phyloP scores from a whole-genome alignment of 148 eudicot species.

The Vaccinium vitisidaea region DNA sequence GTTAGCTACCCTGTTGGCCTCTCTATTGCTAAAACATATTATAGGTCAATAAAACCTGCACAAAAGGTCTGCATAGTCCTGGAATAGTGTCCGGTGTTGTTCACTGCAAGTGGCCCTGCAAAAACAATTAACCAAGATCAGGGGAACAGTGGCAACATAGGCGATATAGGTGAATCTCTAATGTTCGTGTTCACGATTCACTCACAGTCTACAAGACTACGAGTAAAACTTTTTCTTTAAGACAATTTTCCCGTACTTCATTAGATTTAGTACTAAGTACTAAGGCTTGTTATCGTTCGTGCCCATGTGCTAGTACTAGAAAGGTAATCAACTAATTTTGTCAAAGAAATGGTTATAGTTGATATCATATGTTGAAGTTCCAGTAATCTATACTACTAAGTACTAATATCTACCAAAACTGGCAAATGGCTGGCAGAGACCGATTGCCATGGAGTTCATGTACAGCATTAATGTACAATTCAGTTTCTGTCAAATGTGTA shows the following conservation, averaged over 20 bases:
- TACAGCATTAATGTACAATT: background rate
- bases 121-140: conserved; percentile 1
- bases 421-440: background rate
- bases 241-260: background rate
- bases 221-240: background rate
- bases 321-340: background rate
- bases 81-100: background rate
- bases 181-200: background rate
- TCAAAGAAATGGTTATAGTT: background rate
- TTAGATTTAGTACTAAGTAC: background rate
- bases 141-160: background rate
- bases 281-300: background rate
- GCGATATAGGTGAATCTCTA: background rate
- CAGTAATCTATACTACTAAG: background rate
- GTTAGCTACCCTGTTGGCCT: background rate
- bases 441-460: background rate
- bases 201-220: background rate
- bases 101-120: conserved; percentile 1
- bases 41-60: background rate
- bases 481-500: background rate
- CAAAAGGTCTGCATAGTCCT: background rate
- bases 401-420: background rate
- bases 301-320: background rate
- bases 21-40: background rate
- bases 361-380: background rate